Conservation (phyloP, 2,329 filamentous ascomycete species). For the Colletotrichum brevisporum region DNA sequence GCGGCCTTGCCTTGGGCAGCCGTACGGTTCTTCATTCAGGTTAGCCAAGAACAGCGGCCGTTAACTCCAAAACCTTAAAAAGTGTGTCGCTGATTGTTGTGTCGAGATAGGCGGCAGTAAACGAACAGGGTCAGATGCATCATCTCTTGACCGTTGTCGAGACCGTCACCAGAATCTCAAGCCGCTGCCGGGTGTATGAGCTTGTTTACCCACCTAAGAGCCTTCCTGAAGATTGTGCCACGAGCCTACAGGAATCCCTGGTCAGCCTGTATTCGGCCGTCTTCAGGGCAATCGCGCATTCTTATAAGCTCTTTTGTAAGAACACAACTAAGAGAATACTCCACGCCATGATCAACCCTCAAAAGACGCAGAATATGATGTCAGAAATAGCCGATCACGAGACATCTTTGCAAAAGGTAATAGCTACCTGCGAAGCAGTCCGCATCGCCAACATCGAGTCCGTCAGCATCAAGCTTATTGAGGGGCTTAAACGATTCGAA, state of each 20-base stretch:
- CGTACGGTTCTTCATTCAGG: neutral
- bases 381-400: neutral
- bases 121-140: neutral
- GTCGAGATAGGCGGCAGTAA: neutral
- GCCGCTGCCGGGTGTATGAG: neutral
- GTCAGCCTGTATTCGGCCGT: neutral
- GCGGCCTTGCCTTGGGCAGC: slow-evolving; percentile 1
- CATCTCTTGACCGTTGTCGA: neutral
- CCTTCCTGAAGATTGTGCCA: neutral
- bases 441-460: neutral
- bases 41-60: neutral
- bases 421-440: neutral
- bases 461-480: neutral
- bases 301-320: neutral
- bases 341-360: neutral
- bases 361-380: neutral
- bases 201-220: neutral
- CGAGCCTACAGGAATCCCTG: neutral
- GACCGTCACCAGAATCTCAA: neutral
- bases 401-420: neutral
- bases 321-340: neutral
- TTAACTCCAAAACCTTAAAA: too few species aligned
- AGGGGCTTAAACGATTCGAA: neutral
- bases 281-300: neutral
- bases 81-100: too few species aligned